Conservation (phyloP, 2,329 filamentous ascomycete species). For the Clarireedia homoeocarpa region DNA sequence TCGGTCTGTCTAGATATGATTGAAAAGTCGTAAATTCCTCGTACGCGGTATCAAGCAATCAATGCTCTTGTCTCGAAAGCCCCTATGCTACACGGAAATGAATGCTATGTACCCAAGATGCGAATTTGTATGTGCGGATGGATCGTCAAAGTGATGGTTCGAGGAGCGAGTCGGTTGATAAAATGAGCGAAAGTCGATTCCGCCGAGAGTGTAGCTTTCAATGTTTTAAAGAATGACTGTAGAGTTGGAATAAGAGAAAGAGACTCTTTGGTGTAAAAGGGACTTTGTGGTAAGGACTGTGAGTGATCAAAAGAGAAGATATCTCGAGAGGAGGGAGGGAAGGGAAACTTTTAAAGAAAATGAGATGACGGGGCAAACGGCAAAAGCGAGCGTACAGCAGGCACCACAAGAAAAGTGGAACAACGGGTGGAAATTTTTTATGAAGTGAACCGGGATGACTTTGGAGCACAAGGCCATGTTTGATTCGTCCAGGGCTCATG, state of each 20-base stretch:
- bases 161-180: conserved; percentile 2
- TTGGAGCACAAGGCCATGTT: not conserved
- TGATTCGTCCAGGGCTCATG: no score
- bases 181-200: conserved; percentile 30
- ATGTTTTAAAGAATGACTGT: conserved; percentile 27
- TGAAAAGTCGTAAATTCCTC: not conserved
- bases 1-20: not conserved
- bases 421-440: not conserved
- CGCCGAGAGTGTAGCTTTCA: conserved; percentile 20
- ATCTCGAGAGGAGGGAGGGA: not conserved
- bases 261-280: conserved; percentile 5
- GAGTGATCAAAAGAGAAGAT: conserved; percentile 7
- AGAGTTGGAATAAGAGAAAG: conserved; percentile 24
- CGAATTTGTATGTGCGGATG: not conserved
- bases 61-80: conserved; percentile 15
- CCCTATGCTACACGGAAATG: not conserved
- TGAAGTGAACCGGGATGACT: not conserved
- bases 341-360: conserved; percentile 5
- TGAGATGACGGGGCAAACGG: not conserved
- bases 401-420: not conserved
- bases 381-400: not conserved
- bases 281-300: conserved; percentile 10
- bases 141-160: not conserved
- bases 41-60: conserved; percentile 20
- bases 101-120: conserved; percentile 4